phyloP scores from a whole-genome alignment of 495 filamentous ascomycete genomes.

The Lepraria neglecta region DNA sequence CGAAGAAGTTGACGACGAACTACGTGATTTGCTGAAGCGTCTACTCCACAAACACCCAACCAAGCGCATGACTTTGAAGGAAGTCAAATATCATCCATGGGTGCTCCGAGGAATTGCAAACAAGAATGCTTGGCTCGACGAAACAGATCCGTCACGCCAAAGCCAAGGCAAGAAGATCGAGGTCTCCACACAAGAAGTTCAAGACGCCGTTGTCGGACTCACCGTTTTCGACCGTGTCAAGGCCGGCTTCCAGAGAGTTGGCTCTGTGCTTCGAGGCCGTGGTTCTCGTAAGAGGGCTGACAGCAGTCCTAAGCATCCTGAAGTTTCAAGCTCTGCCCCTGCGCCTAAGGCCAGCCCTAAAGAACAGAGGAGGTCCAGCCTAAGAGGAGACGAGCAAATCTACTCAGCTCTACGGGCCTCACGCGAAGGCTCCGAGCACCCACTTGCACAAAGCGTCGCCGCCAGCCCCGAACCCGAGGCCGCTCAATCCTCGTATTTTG shows the following conservation, averaged over 20 bases:
- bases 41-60: slow-evolving; percentile 85
- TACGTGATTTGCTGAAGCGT: slow-evolving; percentile 72
- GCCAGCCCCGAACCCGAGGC: slow-evolving; percentile 58
- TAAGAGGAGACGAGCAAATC: slow-evolving; percentile 65
- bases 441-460: slow-evolving; percentile 73
- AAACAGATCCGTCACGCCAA: slow-evolving; percentile 78
- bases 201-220: slow-evolving; percentile 80
- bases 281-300: slow-evolving; percentile 29
- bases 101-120: slow-evolving; percentile 74
- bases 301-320: slow-evolving; percentile 23
- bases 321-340: slow-evolving; percentile 19
- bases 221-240: slow-evolving; percentile 73
- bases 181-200: slow-evolving; percentile 84
- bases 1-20: slow-evolving; percentile 75
- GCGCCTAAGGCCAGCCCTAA: slow-evolving; percentile 28
- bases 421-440: slow-evolving; percentile 56
- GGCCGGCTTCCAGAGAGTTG: slow-evolving; percentile 51
- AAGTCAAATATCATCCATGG: slow-evolving; percentile 97
- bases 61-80: slow-evolving; percentile 78
- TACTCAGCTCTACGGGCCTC: slow-evolving; percentile 47
- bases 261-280: slow-evolving; percentile 30
- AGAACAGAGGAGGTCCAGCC: slow-evolving; percentile 57
- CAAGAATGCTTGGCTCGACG: slow-evolving; percentile 75
- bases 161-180: slow-evolving; percentile 86
- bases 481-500: slow-evolving; percentile 40